Percentiles rank a stretch among this genome's conserved stretches.
These are phyloP conservation scores for Polysphondylium violaceum DNA, from an alignment of 78 protist genomes.

Conservation along the genomic window DNA sequence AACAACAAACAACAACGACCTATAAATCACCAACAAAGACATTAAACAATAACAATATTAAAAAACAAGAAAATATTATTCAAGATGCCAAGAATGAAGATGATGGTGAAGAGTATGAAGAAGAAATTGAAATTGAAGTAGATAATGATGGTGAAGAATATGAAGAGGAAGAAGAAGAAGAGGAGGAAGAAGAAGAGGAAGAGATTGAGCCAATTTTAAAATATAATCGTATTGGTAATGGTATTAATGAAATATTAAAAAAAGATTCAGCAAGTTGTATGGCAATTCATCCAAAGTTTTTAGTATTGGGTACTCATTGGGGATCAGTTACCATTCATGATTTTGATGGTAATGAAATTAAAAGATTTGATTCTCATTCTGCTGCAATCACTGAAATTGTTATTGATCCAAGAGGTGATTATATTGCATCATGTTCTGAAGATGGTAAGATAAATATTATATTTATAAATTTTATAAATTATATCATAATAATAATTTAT, in stretches of 20 bases:
- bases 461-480: not conserved
- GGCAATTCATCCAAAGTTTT: constrained; percentile 74
- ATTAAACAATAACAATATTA: too few relatives aligned
- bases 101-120: not conserved
- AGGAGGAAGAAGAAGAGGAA: constrained; percentile 50
- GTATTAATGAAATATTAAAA: constrained; percentile 77
- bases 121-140: not conserved
- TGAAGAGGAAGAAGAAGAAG: constrained; percentile 73
- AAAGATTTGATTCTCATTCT: constrained; percentile 77
- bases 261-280: constrained; percentile 81
- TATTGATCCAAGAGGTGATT: constrained; percentile 91
- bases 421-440: constrained; percentile 90
- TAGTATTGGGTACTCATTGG: constrained; percentile 90
- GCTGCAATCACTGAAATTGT: constrained; percentile 83
- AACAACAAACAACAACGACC: too few relatives aligned
- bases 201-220: constrained; percentile 91
- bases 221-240: constrained; percentile 83
- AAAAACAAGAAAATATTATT: not conserved
- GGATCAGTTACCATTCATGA: constrained; percentile 90
- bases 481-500: not conserved
- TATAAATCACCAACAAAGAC: too few relatives aligned
- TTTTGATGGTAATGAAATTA: constrained; percentile 87
- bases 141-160: constrained; percentile 45
- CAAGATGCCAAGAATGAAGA: not conserved
- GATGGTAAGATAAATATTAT: constrained; percentile 83